Conservation (phyloP, 345 rosid genomes). For the Syzygium aromaticum region DNA sequence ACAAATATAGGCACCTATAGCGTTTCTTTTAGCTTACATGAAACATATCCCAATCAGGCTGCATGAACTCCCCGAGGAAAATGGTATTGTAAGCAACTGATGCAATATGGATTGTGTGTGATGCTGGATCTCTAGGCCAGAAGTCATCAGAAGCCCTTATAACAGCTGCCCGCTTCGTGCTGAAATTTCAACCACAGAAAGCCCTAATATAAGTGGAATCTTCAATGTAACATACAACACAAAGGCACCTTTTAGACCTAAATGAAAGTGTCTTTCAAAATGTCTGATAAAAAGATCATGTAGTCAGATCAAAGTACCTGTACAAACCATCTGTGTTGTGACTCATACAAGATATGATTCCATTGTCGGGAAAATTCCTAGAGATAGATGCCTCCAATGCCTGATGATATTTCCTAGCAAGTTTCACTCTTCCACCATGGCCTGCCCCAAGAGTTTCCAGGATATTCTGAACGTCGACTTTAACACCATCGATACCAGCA, state of each 20-base stretch:
- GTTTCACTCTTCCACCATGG: constrained; percentile 61
- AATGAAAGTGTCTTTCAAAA: not conserved
- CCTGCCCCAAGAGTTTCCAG: constrained; percentile 63
- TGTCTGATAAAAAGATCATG: not conserved
- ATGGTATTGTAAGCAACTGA: constrained; percentile 61
- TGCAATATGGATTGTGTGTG: constrained; percentile 67
- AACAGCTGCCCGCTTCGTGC: constrained; percentile 47
- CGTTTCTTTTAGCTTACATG: constrained; percentile 31
- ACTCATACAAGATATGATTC: constrained; percentile 61
- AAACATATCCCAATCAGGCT: constrained; percentile 77
- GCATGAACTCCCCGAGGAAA: constrained; percentile 69
- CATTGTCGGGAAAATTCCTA: constrained; percentile 46
- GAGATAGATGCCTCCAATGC: constrained; percentile 61
- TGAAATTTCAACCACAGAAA: constrained; percentile 9
- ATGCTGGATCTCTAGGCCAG: constrained; percentile 65
- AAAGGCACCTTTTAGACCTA: not conserved
- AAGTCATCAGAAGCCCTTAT: constrained; percentile 63
- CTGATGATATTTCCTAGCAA: constrained; percentile 54
- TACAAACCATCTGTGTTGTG: constrained; percentile 66
- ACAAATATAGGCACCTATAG: not conserved
- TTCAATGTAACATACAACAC: not conserved
- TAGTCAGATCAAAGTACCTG: constrained; percentile 25
- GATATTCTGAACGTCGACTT: constrained; percentile 81
- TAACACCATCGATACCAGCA: constrained; percentile 66
- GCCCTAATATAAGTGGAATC: not conserved